A percentile compares a stretch with the other conserved stretches of the same genome.
These are phyloP conservation scores for Cicer pinnatifidum DNA, from an alignment of 306 rosid species.

Conservation along the genomic window DNA sequence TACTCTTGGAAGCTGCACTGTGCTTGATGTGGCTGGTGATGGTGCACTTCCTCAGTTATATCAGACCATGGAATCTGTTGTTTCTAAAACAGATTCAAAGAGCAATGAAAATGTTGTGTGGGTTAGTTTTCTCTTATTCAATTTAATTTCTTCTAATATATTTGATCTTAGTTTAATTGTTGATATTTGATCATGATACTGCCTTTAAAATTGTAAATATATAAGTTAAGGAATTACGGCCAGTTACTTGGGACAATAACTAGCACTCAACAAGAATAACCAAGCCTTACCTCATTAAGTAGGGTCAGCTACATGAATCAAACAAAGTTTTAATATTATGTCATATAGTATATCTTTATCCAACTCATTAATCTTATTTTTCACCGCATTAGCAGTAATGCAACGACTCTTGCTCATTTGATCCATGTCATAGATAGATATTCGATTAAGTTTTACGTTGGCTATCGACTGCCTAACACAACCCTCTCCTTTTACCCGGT, in stretches of 20 bases:
- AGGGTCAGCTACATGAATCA: no score
- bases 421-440: no score
- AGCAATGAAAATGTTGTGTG: conserved; percentile 68
- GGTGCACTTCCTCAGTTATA: conserved; percentile 63
- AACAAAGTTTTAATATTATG: no score
- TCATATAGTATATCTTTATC: no score
- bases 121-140: conserved; percentile 58
- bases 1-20: conserved; percentile 77
- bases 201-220: background rate
- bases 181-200: background rate
- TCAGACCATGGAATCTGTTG: conserved; percentile 63
- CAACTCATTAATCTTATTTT: no score
- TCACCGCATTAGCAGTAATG: no score
- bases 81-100: conserved; percentile 43
- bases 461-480: no score
- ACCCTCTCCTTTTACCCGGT: no score
- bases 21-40: conserved; percentile 73
- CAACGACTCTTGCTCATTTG: no score
- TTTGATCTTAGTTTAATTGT: background rate
- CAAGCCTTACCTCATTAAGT: no score
- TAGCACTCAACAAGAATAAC: background rate
- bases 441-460: no score
- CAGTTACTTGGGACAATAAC: background rate
- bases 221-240: background rate
- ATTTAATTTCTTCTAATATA: background rate